Base-by-base conservation (phyloP, 768 basidiomycete genomes). In the Hemileccinum impolitum region DNA sequence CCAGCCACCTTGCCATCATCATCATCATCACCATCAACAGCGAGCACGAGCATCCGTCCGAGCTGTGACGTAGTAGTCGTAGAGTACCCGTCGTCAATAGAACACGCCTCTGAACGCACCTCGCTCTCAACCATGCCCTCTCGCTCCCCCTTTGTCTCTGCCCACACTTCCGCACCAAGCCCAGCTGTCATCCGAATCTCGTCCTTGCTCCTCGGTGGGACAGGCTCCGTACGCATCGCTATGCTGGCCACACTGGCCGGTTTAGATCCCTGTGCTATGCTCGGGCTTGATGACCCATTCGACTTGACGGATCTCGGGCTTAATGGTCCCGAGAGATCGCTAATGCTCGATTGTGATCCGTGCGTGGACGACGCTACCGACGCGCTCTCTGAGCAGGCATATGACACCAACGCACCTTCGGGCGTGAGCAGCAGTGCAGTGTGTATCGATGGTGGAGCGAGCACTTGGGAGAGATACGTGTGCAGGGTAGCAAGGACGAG, bases 41-140 rank as follows among this genome's bases (percentile, higher is more conserved):
- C 81, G 7, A 87, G 62, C 13, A 90, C 85, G 18, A 86, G 68
- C 31, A 90, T 79, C 36, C 81, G 78, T 12, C 89, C 89, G 17
- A 87, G 72, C 88, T 90, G 36, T 50, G 40, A 25, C 19, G 39
- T 40, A 37, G 31, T 34, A 43, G 25, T 19, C 25, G 25, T 50
- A 51, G 46, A 14, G 31, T 35, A 52, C 30, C 26, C 45, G 19
- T 38, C 37, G 21, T 45, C 23, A 34, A 42, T 21, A 36, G 9
- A 39, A 18, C 9, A 8, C 13, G 7, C 7, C 28, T 8, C 28
- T 30, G 11, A 30, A 64, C 73, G 58, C 56, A 88, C 88, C 78
- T 90, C 87, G 63, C 84, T 83, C 51, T 90, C 87, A 3, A 82
- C 84, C 81, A 85, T 85, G 15, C 85, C 86, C 17, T 60, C 59